Conservation (phyloP, 2,329 filamentous ascomycete genomes). For the Fusarium falciforme region DNA sequence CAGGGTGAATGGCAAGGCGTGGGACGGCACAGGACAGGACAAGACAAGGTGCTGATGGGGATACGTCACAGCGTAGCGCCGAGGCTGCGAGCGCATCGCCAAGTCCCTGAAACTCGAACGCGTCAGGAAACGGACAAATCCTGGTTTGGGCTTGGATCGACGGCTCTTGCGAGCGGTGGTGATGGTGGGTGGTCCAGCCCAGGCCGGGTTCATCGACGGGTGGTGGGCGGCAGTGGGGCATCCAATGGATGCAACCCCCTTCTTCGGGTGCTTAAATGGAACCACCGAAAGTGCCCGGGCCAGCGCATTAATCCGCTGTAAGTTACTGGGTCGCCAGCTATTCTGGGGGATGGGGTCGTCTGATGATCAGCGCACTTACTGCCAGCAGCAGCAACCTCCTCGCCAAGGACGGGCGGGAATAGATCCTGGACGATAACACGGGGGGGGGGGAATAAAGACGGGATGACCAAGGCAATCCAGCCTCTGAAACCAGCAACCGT, state of each 20-base stretch:
- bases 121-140: constrained; percentile 26
- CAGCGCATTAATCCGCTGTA: constrained; percentile 3
- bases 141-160: constrained; percentile 36
- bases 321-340: background rate
- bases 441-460: background rate
- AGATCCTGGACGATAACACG: constrained; percentile 20
- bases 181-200: background rate
- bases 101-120: constrained; percentile 40
- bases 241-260: background rate
- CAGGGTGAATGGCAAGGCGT: constrained; percentile 21
- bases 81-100: constrained; percentile 29
- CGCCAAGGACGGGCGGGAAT: background rate
- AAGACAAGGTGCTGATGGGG: constrained; percentile 23
- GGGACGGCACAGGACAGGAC: constrained; percentile 22
- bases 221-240: background rate
- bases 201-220: constrained; percentile 7
- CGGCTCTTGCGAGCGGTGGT: constrained; percentile 8
- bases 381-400: background rate
- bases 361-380: constrained; percentile 10
- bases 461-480: constrained; percentile 1
- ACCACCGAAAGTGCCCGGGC: constrained; percentile 7
- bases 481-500: constrained; percentile 16
- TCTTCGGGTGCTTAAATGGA: constrained; percentile 18
- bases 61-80: constrained; percentile 40
- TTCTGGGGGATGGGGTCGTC: constrained; percentile 5